Conservation (phyloP, 768 basidiomycete genomes). For the Phaeolepiota aurea region DNA sequence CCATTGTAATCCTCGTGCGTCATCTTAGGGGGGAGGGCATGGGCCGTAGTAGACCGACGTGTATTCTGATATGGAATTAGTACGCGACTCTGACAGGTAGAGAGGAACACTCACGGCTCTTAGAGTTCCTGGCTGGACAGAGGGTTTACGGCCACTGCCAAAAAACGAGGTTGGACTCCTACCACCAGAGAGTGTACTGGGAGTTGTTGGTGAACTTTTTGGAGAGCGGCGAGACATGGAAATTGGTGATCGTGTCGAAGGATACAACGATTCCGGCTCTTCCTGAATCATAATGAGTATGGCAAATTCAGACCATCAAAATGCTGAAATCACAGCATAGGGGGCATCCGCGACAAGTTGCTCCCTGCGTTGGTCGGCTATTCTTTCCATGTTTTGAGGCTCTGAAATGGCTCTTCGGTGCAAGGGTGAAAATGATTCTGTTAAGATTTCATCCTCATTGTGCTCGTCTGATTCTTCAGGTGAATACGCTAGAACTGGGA, state of each 20-base stretch:
- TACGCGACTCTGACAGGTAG: conserved; percentile 1
- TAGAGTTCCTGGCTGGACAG: not conserved
- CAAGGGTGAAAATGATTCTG: not conserved
- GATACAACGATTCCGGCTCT: not conserved
- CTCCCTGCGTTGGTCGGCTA: not conserved
- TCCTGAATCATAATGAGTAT: not conserved
- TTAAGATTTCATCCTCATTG: not conserved
- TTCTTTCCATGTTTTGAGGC: not conserved
- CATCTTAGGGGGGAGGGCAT: conserved; percentile 1
- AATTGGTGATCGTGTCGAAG: not conserved
- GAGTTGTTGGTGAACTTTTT: not conserved
- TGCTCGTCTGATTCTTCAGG: not conserved
- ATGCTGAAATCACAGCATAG: not conserved
- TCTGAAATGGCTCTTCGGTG: not conserved
- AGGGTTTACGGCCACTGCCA: too few relatives aligned
- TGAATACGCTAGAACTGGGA: not conserved
- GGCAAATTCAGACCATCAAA: not conserved
- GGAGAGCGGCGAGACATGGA: not conserved
- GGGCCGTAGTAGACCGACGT: not conserved
- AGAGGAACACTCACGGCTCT: not conserved
- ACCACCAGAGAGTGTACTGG: too few relatives aligned
- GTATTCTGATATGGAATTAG: not conserved
- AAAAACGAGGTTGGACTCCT: not conserved
- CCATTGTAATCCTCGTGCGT: not conserved
- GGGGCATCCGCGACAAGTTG: not conserved